Percentiles rank a stretch among this genome's conserved stretches.
phyloP scores from a whole-genome alignment of 768 basidiomycete genomes.

The Serendipita sp. region DNA sequence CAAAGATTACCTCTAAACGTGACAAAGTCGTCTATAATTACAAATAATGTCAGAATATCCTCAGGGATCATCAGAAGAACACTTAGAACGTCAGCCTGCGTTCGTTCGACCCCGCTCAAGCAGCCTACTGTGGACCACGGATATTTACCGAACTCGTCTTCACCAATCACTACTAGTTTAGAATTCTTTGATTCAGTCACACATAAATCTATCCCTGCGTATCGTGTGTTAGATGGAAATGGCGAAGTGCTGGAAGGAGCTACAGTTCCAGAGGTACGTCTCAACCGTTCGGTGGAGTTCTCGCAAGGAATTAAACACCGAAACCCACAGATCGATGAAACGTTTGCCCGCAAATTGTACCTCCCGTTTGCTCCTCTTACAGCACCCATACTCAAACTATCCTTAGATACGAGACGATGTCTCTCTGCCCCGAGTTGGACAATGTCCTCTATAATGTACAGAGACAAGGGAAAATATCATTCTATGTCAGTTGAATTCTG shows the following conservation, averaged over 20 bases:
- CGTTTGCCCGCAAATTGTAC: constrained; percentile 47
- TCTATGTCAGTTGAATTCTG: constrained; percentile 43
- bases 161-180: constrained; percentile 52
- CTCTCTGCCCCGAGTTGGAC: constrained; percentile 66
- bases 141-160: constrained; percentile 29
- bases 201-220: constrained; percentile 62
- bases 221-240: constrained; percentile 66
- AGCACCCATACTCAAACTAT: background rate
- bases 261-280: constrained; percentile 52
- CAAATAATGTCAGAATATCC: too few species aligned
- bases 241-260: constrained; percentile 62
- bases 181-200: constrained; percentile 71
- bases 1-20: too few species aligned
- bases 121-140: constrained; percentile 14
- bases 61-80: too few species aligned
- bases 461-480: constrained; percentile 83
- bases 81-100: too few species aligned
- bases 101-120: background rate
- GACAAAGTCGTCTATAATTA: too few species aligned
- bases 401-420: constrained; percentile 60
- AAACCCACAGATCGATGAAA: constrained; percentile 42
- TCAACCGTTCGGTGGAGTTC: background rate
- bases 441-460: constrained; percentile 84
- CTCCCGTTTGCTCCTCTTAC: constrained; percentile 9
- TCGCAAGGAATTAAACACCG: background rate